Base-by-base conservation (phyloP, 2,329 filamentous ascomycete species). In the Colletotrichum sp. region DNA sequence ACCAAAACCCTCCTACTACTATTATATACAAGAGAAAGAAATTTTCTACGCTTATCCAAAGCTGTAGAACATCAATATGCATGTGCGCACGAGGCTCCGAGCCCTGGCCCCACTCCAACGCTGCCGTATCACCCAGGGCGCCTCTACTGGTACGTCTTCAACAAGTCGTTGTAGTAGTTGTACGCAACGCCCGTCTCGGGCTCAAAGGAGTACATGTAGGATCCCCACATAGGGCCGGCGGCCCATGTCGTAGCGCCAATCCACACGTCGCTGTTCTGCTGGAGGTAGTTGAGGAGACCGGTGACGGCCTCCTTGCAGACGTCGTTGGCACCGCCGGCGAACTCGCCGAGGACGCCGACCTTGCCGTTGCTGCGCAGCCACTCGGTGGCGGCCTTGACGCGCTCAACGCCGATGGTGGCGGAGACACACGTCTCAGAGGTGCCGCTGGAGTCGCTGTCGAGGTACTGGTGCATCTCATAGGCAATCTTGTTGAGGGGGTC, bases 401-500 rank as follows among this genome's bases (percentile, higher is more conserved):
- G 85, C 82, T 88, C 84, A 6, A 78, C 80, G 72, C 87, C 88
- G 72, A 89, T 84, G 7, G 84, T 84, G 71, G 79, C 75, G 59
- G 83, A 87, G 18, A 88, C 87, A 78, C 88, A 89, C 26, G 78
- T 75, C 8, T 81, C 74, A 12, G 80, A 80, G 3, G 87, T 88
- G 71, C 88, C 87, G 18, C 87, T 88, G 63, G 85, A 84, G 81
- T 89, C 87, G 6, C 79, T 77, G 82, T 89, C 88, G 24, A 89
- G 86, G 81, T 89, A 89, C 83, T 89, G 88, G 81, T 89, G 87
- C 87, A 89, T 89, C 83, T 89, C 85, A 79, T 87, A 88, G 74
- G 87, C 71, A 82, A 90, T 89, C 57, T 63, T 69, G 81, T 85
- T 80, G 59, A 83, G 77, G 5, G 86, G 85, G 75, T 89, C 88